Conservation (phyloP, 169 alveolate species). For the Neospora caninum region DNA sequence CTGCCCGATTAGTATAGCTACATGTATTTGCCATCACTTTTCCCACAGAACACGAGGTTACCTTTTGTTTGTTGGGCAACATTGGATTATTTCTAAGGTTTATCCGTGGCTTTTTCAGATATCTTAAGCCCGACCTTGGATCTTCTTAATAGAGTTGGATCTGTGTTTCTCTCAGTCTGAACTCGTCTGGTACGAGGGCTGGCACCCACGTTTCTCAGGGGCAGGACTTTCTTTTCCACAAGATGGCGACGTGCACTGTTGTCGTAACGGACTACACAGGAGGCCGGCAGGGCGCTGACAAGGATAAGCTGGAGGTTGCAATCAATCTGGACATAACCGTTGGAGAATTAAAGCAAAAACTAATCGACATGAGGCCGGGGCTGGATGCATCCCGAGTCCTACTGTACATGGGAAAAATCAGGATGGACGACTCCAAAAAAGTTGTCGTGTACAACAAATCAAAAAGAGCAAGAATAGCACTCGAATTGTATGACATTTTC, state of each 20-base stretch:
- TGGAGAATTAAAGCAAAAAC: slow-evolving; percentile 11
- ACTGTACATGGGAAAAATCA: slow-evolving; percentile 46
- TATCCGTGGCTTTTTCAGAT: no score
- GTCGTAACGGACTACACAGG: slow-evolving; percentile 26
- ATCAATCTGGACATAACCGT: slow-evolving; percentile 30
- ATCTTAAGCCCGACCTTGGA: no score
- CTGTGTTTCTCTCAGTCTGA: no score
- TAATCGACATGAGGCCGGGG: background rate
- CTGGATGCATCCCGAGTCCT: slow-evolving; percentile 28
- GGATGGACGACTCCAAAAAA: slow-evolving; percentile 31
- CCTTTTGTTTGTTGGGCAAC: no score
- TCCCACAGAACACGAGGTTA: no score
- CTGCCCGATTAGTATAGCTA: no score
- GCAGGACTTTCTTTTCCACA: background rate
- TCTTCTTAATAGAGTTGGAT: no score
- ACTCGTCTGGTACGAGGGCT: no score
- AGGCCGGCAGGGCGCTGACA: slow-evolving; percentile 38
- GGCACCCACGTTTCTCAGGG: no score
- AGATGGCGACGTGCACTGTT: slow-evolving; percentile 24
- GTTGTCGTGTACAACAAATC: slow-evolving; percentile 55
- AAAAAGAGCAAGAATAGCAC: slow-evolving; percentile 50
- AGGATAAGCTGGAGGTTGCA: slow-evolving; percentile 39
- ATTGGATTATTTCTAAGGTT: no score
- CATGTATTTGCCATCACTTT: no score
- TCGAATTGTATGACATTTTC: slow-evolving; percentile 59